Base-by-base conservation (phyloP, 2,329 filamentous ascomycete genomes). In the Arthroderma sp. region DNA sequence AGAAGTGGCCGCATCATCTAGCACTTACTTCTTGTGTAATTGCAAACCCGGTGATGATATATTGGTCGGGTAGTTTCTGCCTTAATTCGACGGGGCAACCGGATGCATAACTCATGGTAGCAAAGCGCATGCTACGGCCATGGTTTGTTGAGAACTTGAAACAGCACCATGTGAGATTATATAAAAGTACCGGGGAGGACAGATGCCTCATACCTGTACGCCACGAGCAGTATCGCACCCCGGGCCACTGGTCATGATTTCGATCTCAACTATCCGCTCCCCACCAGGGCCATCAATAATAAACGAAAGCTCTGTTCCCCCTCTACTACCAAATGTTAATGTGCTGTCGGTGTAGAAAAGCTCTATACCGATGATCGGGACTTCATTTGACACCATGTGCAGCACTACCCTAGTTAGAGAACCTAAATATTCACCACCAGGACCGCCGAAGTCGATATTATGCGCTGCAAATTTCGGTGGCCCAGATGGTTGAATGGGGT, bases 381-480 rank as follows among this genome's bases (percentile, higher is more conserved):
- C 11, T 29, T 29, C 39, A n/a, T 37, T 10, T 32, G 41, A 41
- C 6, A 33, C 4, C 32, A 44, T 44, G 22, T 41, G 37, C 10
- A 37, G 37, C 4, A 40, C 38, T 29, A 48, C 27, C 22, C 37
- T 40, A 6, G 9, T 32, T 28, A 44, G 29, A 6, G 6, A 27
- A 8, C 9, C 6, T 27, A 48, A 38, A 28, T 27, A 27, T 30
- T 7, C 15, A n/a, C 45, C 42, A 9, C 32, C 33, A 6, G 7
- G 11, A 34, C 42, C 36, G 27, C 42, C 42, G 34, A 48, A 48
- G 11, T 41, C 6, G 10, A 48, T 41, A 41, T 37, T 31, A 38
- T 9, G 5, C 41, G 15, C 15, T 22, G 15, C 15, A 22, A 3
- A 22, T 22, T 22, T 22, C 15, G 15, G 15, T 22, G 15, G 15